These are phyloP conservation scores for Camptophora hylomeconis DNA, from an alignment of 2,329 filamentous ascomycete genomes.

Conservation along the genomic window DNA sequence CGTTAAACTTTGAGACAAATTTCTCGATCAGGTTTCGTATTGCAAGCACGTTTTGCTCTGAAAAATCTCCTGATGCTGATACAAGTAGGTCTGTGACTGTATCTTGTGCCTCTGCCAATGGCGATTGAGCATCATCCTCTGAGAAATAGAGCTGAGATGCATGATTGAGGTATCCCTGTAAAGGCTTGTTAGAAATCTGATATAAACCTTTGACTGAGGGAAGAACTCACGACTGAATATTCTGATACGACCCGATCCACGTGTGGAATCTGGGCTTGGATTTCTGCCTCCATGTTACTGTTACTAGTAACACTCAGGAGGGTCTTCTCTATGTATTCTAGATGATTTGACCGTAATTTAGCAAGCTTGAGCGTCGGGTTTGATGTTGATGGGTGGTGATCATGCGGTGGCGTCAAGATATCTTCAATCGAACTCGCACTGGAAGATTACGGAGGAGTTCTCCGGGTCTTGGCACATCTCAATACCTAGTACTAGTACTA, in stretches of 20 bases:
- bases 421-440: no score
- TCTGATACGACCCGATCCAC: slow-evolving; percentile 82
- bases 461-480: no score
- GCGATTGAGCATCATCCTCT: slow-evolving; percentile 61
- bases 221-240: slow-evolving; percentile 57
- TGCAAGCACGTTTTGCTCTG: slow-evolving; percentile 56
- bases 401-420: no score
- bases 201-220: not conserved
- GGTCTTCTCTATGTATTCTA: no score
- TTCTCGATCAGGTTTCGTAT: slow-evolving; percentile 77
- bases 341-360: no score
- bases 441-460: no score
- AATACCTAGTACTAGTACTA: no score
- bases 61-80: slow-evolving; percentile 80
- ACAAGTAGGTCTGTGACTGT: slow-evolving; percentile 78
- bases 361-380: no score
- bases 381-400: no score
- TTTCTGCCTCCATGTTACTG: slow-evolving; percentile 80
- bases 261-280: slow-evolving; percentile 68
- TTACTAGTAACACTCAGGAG: no score
- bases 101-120: slow-evolving; percentile 70
- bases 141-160: slow-evolving; percentile 72
- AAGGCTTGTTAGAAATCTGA: not conserved
- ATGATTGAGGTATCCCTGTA: slow-evolving; percentile 74
- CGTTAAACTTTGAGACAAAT: slow-evolving; percentile 72